These are phyloP conservation scores for Peltaster fructicola DNA, from an alignment of 2,329 filamentous ascomycete genomes.

Conservation along the genomic window DNA sequence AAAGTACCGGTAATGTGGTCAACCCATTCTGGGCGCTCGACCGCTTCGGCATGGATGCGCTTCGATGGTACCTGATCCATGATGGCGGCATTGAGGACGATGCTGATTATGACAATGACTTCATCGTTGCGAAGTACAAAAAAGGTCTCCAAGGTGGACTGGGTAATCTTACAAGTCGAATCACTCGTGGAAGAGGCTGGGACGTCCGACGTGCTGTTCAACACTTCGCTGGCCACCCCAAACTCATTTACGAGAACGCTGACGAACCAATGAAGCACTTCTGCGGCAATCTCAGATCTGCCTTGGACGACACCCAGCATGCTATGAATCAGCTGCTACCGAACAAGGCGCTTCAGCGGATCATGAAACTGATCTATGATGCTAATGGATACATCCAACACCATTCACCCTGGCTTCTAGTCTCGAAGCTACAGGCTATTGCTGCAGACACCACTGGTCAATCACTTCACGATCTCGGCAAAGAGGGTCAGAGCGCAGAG, in stretches of 20 bases:
- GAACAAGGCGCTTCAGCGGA: conserved; percentile 43
- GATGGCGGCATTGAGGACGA: conserved; percentile 64
- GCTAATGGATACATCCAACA: conserved; percentile 51
- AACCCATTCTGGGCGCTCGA: conserved; percentile 85
- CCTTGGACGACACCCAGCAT: no score
- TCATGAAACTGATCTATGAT: conserved; percentile 44
- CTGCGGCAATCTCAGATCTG: conserved; percentile 8
- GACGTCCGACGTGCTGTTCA: conserved; percentile 24
- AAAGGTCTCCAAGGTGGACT: conserved; percentile 60
- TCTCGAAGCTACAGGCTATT: conserved; percentile 17
- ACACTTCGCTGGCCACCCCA: no score
- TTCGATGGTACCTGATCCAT: conserved; percentile 77
- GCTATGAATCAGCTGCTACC: conserved; percentile 50
- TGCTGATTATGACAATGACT: conserved; percentile 65
- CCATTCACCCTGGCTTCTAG: conserved; percentile 49
- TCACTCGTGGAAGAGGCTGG: conserved; percentile 43
- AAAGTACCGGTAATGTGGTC: conserved; percentile 85
- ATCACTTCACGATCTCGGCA: conserved; percentile 9
- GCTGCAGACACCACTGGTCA: conserved; percentile 15
- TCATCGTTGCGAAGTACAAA: conserved; percentile 60
- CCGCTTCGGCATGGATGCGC: conserved; percentile 68
- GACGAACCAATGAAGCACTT: conserved; percentile 2
- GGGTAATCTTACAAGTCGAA: conserved; percentile 61
- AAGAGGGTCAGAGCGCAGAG: conserved; percentile 10
- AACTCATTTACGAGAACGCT: conserved; percentile 3